phyloP scores from a whole-genome alignment of 1,139 yeast genomes.

The Casaregolazyma suthepensis region DNA sequence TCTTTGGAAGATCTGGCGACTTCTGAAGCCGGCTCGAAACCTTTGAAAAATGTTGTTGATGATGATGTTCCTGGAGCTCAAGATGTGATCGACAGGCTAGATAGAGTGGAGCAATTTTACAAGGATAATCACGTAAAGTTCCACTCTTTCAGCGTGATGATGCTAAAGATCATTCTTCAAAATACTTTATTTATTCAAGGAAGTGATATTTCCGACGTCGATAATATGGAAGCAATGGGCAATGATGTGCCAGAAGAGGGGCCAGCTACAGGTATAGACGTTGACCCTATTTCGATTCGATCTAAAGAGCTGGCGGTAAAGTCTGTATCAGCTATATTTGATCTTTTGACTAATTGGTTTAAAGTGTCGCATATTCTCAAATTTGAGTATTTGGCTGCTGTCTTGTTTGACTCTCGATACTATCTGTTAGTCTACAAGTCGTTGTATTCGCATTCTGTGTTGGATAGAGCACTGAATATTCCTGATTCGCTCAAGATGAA shows the following conservation, averaged over 20 bases:
- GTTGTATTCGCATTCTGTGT: constrained; percentile 28
- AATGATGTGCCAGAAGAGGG: constrained; percentile 14
- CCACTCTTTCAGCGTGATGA: constrained; percentile 56
- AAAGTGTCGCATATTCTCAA: constrained; percentile 71
- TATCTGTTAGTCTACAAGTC: constrained; percentile 41
- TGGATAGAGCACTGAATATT: constrained; percentile 26
- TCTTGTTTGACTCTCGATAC: constrained; percentile 69
- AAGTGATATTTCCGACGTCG: constrained; percentile 21
- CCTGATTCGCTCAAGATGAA: constrained; percentile 38
- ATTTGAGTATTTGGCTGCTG: constrained; percentile 63
- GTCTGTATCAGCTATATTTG: constrained; percentile 51
- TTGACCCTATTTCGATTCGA: constrained; percentile 33
- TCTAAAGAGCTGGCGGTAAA: constrained; percentile 62
- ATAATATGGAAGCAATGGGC: constrained; percentile 38
- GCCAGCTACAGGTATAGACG: constrained; percentile 4
- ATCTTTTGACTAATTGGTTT: constrained; percentile 65
- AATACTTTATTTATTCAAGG: constrained; percentile 27
- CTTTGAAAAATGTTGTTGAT: constrained; percentile 5
- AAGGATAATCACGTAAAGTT: constrained; percentile 45
- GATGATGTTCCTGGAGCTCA: constrained; percentile 10
- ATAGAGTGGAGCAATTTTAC: constrained; percentile 60
- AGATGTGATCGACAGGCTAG: constrained; percentile 32
- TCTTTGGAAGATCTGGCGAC: constrained; percentile 4
- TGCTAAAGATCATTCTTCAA: constrained; percentile 55
- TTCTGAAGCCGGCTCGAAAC: not conserved